Evolutionary conservation across 768 basidiomycete species (phyloP), one percentile per base, ranked within the genome.

Genomic region (Mycena leptocephala): DNA sequence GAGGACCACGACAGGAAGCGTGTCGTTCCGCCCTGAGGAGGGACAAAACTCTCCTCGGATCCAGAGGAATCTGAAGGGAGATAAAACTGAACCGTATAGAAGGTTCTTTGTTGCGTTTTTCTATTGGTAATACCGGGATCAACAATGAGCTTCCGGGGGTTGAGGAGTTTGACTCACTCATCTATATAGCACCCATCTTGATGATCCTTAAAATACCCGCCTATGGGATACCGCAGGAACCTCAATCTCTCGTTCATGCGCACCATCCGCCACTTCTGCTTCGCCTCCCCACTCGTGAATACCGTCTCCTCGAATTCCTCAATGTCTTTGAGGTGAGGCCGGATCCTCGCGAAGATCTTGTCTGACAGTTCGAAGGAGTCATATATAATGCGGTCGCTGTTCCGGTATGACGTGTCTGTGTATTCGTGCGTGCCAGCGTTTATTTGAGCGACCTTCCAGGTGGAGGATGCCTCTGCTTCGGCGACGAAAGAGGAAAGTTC

Each of bases 381-480:
- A 70, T 68, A 72, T 20, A 78, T 71, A 37, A 78, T 72, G 65
- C 77, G 77, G 65, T 78, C 59, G 58, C 72, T 55, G 66, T 77
- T 77, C 26, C 72, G 76, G 43, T 74, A 74, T 20, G 59, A 28
- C 10, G 68, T 70, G 43, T 74, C 62, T 4, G 76, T 77, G 72
- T 48, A 70, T 0, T 61, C 72, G n/a, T 70, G 18, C 8, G 4
- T 11, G 26, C 76, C 72, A 2, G 67, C 63, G 55, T 77, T 77
- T 7, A 74, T 55, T 65, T 77, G 67, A 3, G 76, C 72, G 43
- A 77, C 68, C 26, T 77, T 33, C 76, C 76, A 77, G 3, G 72
- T 67, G 2, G 53, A 32, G 13, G 76, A 74, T 16, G 67, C 74
- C 46, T 76, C 78, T 3, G 75, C 78, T 55, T 72, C 62, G 24